Percentiles rank a stretch among this genome's conserved stretches.
Evolutionary conservation across 2,329 filamentous ascomycete species (phyloP).

Genomic region (Monosporascus sp.): DNA sequence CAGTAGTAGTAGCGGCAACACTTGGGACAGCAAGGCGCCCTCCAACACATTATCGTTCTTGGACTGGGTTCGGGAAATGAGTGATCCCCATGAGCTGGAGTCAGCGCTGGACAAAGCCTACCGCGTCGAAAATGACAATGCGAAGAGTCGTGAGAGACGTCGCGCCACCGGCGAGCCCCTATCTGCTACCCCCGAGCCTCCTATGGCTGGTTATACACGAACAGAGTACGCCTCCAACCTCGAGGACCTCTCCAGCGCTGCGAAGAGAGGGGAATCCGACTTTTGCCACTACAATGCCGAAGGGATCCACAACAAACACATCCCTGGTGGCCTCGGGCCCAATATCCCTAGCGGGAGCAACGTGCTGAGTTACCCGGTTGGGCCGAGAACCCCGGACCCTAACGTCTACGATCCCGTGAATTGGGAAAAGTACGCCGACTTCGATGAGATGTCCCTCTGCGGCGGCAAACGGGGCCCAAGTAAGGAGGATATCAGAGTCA

Average conservation of each 20-base stretch:
- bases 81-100: not conserved
- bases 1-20: no score
- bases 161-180: not conserved
- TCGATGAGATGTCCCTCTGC: not conserved
- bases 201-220: not conserved
- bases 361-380: not conserved
- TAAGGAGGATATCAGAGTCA: not conserved
- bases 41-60: not conserved
- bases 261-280: not conserved
- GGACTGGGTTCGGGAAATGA: no score
- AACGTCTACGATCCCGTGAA: not conserved
- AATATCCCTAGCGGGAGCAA: not conserved
- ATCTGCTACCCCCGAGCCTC: not conserved
- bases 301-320: not conserved
- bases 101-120: not conserved
- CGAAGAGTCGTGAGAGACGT: not conserved
- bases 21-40: not conserved
- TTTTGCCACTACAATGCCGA: not conserved
- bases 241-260: not conserved
- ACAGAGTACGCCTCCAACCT: not conserved
- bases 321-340: not conserved
- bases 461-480: not conserved
- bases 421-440: not conserved
- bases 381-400: not conserved
- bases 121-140: not conserved